Evolutionary conservation across 129 eudicot genomes (phyloP), one percentile per base, ranked within the genome.

Genomic region (Arctium minus): DNA sequence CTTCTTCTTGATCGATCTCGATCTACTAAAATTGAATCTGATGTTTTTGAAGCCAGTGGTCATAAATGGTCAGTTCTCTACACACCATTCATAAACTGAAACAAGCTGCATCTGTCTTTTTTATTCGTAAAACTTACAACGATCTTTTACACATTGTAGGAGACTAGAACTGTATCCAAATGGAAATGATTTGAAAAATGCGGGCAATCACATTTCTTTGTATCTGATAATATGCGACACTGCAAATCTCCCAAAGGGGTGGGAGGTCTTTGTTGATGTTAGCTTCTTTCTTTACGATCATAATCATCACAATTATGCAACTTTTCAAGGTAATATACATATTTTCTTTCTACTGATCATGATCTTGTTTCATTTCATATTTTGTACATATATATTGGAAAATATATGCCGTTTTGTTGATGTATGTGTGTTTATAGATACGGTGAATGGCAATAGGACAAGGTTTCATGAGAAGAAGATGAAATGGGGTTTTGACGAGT

Each of bases 401-500:
- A 33, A 33, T 50, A 6, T 46, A 80, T 8, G 2, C 4, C 3
- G 6, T 17, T 31, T 6, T 69, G 0, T 44, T 36, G 42, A 12
- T 60, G 17, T 13, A 22, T 38, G 15, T 74, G 5, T 71, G 13
- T 17, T 36, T 81, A 18, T 75, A 72, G 83, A 76, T 81, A 65
- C 1, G 3, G 82, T 7, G 50, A 44, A 80, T 22, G 86, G 86
- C 1, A 56, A 53, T 9, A 64, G 46, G 53, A 62, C 40, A 80
- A 83, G 56, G 36, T 73, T 86, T 50, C 11, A 35, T 32, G 62
- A 35, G 42, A 78, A 8, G 9, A 79, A 65, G 50, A 39, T 1
- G 6, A 44, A 74, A 40, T 77, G 89, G 86, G 89, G 89, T 42
- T 77, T 86, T 65, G 83, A 46, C 39, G 75, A 79, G 75, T 62